Evolutionary conservation across 176 grass and related monocot species (phyloP), one percentile per base, ranked within the genome.

Genomic region (Oryza coarctata): DNA sequence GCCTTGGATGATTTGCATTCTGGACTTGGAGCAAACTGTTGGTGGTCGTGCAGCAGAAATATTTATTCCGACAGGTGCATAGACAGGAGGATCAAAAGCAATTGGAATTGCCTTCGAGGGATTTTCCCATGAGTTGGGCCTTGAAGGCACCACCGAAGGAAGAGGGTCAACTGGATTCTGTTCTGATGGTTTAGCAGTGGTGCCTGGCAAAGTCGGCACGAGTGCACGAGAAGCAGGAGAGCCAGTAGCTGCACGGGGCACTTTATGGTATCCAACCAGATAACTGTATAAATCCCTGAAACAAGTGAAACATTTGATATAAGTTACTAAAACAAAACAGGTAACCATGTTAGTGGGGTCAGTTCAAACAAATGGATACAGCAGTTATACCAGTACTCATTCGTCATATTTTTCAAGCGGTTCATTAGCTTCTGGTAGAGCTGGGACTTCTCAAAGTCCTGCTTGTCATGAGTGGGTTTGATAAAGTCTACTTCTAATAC

Each of bases 381-480:
- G 22, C 10, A 69, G 13, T 23, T 63, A 39, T 74, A 89, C 90
- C 87, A 92, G 68, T 92, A 92, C 49, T 89, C 87, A 3, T 76
- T 81, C 5, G 87, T 87, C 87, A 92, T 92, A 0, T 87, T 79
- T 79, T 77, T 92, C 71, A 92, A 80, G 23, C 87, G 87, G 52
- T 31, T 63, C 10, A 84, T 83, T 33, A 92, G 72, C 44, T 68
- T 92, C 63, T 87, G 80, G 70, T 77, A 87, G 20, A 92, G 65
- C 62, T 44, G 66, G 0, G 87, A 92, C 62, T 76, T 92, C 68
- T 92, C 87, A 23, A 89, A 89, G 52, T 89, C 87, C 57, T 81
- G 87, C 17, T 89, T 92, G 33, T 92, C 87, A 57, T 92, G 90
- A 15, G 87, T 92, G 68, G 90, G 90, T 57, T 87, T 89, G 70